Base-by-base conservation (phyloP, 192 early-diverging fungal genomes). In the Dissophora ornata region DNA sequence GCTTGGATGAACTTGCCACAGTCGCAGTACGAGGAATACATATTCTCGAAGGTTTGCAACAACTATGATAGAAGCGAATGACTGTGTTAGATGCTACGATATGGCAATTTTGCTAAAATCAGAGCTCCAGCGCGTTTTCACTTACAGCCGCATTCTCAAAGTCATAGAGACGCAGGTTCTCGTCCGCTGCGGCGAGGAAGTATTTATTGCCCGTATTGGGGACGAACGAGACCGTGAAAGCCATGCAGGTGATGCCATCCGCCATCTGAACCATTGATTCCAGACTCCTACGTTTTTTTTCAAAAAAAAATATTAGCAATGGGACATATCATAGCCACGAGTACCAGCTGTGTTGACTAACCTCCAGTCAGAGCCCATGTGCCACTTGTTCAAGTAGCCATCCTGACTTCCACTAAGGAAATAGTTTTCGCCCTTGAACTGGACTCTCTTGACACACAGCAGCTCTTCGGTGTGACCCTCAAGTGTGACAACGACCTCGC, bases 11-110 rank as follows among this genome's bases (percentile, higher is more conserved):
- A 92, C 81, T 95, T 96, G 47, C 87, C 94, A 63, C 93, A 97
- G 75, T 97, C 96, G 82, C 96, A 98, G 80, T 97, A 98, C 48
- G 90, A 96, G 7, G 94, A 94, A 79, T 94, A 98, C 24, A 95
- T 85, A 41, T 88, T 81, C 53, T 82, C 83, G 52, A 88, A 88
- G 1, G 87, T 88, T 83, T 88, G 87, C 29, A 88, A 33, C 50
- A 88, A 55, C 87, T 88, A 67, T 48, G 29, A 64, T 25, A 26
- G 6, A 62, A 50, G 28, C 25, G 48, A 41, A 40, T 16, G 9
- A 30, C 25, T n/a, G n/a, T n/a, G n/a, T n/a, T n/a, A n/a, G n/a
- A n/a, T n/a, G n/a, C n/a, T n/a, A n/a, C n/a, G n/a, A n/a, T n/a
- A n/a, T n/a, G n/a, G n/a, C n/a, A n/a, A n/a, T n/a, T n/a, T n/a